phyloP scores from a whole-genome alignment of 148 eudicot genomes.

The Camellia granthamiana region DNA sequence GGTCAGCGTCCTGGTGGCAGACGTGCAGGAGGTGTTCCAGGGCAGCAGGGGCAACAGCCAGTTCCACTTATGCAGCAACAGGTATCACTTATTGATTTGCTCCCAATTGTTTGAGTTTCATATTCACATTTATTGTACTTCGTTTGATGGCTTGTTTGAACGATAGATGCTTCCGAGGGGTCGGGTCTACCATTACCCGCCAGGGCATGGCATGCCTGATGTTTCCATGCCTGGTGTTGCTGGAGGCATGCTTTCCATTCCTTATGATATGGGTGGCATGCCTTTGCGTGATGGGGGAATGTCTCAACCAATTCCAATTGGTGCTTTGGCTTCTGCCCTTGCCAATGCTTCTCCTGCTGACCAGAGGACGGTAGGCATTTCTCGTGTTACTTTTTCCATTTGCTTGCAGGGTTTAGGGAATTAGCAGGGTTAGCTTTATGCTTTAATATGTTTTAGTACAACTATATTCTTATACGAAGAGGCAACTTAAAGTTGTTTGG shows the following conservation, averaged over 20 bases:
- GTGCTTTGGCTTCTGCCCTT: slow-evolving; percentile 69
- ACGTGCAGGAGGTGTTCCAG: slow-evolving; percentile 48
- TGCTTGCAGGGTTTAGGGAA: neutral
- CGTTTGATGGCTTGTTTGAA: neutral
- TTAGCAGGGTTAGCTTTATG: neutral
- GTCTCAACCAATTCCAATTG: slow-evolving; percentile 53
- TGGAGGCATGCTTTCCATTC: slow-evolving; percentile 60
- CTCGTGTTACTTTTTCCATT: neutral
- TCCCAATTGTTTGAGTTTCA: neutral
- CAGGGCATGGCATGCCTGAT: slow-evolving; percentile 54
- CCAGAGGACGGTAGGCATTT: slow-evolving; percentile 68
- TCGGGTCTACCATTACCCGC: slow-evolving; percentile 53
- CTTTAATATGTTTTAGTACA: neutral
- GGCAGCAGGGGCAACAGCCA: slow-evolving; percentile 65
- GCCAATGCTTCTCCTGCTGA: slow-evolving; percentile 68
- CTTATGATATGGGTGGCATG: slow-evolving; percentile 64
- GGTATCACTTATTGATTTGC: slow-evolving; percentile 26
- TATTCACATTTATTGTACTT: neutral
- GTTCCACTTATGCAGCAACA: slow-evolving; percentile 67
- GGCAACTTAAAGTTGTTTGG: neutral
- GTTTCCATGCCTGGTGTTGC: slow-evolving; percentile 43
- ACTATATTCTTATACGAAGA: neutral
- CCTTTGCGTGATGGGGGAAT: slow-evolving; percentile 51
- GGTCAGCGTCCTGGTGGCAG: slow-evolving; percentile 76
- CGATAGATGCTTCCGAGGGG: slow-evolving; percentile 75